Conservation (phyloP, 495 filamentous ascomycete genomes). For the Polyplosphaeria fusca region DNA sequence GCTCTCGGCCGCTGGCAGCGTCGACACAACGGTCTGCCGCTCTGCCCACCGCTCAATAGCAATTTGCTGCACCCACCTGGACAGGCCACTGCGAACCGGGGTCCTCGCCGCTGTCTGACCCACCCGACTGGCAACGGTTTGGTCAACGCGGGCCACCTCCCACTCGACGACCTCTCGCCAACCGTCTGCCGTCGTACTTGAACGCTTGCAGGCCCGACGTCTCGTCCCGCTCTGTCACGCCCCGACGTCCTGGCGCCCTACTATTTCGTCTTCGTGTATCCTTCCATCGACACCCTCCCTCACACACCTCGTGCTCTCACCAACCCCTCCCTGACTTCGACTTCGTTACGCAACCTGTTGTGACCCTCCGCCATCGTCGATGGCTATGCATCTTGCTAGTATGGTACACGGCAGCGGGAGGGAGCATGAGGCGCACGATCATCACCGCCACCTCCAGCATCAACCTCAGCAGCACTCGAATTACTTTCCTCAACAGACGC, state of each 20-base stretch:
- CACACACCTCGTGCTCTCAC: not conserved
- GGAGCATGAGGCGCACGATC: slow-evolving; percentile 31
- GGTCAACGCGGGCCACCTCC: slow-evolving; percentile 20
- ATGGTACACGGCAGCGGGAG: slow-evolving; percentile 38
- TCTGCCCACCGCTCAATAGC: slow-evolving; percentile 18
- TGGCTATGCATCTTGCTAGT: slow-evolving; percentile 38
- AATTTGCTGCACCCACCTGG: slow-evolving; percentile 18
- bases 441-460: slow-evolving; percentile 11
- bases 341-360: slow-evolving; percentile 24
- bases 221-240: slow-evolving; percentile 26
- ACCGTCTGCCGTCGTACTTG: slow-evolving; percentile 30
- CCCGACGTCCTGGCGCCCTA: slow-evolving; percentile 27
- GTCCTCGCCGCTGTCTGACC: slow-evolving; percentile 32
- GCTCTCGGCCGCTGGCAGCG: slow-evolving; percentile 12
- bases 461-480: slow-evolving; percentile 12
- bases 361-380: slow-evolving; percentile 23
- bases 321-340: slow-evolving; percentile 3
- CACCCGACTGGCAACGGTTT: slow-evolving; percentile 35
- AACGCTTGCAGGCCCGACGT: slow-evolving; percentile 29
- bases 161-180: slow-evolving; percentile 17
- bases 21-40: slow-evolving; percentile 29
- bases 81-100: slow-evolving; percentile 16
- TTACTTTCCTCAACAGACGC: slow-evolving; percentile 15
- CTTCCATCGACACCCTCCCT: slow-evolving; percentile 1
- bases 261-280: slow-evolving; percentile 7